A percentile compares a stretch with the other conserved stretches of the same genome.
phyloP scores from a whole-genome alignment of 768 basidiomycete species.

The Rhodotorula paludigena region DNA sequence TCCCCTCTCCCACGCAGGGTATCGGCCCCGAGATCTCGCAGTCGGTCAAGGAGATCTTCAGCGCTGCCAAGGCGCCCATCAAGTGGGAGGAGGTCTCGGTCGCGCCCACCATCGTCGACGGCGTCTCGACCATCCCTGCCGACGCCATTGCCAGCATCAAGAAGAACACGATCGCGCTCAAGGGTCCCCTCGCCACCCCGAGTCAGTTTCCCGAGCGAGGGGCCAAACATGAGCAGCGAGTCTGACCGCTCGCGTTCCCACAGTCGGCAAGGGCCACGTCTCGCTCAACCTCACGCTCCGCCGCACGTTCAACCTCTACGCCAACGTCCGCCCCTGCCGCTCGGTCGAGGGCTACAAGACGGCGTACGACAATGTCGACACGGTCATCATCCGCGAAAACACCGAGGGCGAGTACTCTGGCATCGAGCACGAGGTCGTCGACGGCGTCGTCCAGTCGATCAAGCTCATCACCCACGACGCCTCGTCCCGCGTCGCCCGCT shows the following conservation, averaged over 20 bases:
- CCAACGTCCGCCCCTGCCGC: constrained; percentile 93
- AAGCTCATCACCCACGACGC: constrained; percentile 99
- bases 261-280: constrained; percentile 98
- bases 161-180: constrained; percentile 95
- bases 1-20: constrained; percentile 54
- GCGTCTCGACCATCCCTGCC: constrained; percentile 96
- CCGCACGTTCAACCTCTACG: constrained; percentile 95
- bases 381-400: constrained; percentile 97
- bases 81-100: constrained; percentile 99
- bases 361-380: constrained; percentile 96
- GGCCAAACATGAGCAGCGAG: no score
- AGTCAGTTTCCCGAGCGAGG: constrained; percentile 54
- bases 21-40: constrained; percentile 98
- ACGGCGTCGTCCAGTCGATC: constrained; percentile 98
- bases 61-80: constrained; percentile 86
- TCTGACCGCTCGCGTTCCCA: not conserved
- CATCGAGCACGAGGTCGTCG: constrained; percentile 98
- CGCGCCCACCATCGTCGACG: constrained; percentile 83
- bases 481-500: constrained; percentile 95
- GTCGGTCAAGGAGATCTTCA: constrained; percentile 89
- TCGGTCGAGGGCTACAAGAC: constrained; percentile 98
- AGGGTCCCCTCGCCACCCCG: constrained; percentile 95
- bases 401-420: constrained; percentile 99
- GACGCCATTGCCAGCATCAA: constrained; percentile 82
- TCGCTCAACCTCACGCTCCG: constrained; percentile 95